Conservation (phyloP, 2,329 filamentous ascomycete genomes). For the Atkinsonella texensis region DNA sequence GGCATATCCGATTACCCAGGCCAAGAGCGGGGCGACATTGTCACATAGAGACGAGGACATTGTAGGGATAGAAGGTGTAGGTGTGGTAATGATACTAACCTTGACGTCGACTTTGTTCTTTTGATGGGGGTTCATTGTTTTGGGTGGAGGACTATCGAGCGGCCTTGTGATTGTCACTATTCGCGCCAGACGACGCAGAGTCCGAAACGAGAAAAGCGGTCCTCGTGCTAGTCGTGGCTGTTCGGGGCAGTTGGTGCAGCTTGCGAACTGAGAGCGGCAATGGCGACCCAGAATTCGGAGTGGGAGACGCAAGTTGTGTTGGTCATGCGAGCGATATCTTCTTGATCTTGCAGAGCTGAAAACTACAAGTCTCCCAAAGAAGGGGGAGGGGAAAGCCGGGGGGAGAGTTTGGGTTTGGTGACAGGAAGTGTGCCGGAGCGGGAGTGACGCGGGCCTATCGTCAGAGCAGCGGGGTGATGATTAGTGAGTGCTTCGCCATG, state of each 20-base stretch:
- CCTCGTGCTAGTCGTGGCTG: neutral
- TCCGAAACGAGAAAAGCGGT: neutral
- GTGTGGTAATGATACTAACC: conserved; percentile 47
- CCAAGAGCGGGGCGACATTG: neutral
- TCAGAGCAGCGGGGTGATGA: too few relatives aligned
- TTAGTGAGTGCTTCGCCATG: too few relatives aligned
- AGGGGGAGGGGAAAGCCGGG: too few relatives aligned
- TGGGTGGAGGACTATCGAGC: neutral
- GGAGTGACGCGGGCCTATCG: too few relatives aligned
- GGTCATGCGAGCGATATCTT: neutral
- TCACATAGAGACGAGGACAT: neutral
- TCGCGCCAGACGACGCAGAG: neutral
- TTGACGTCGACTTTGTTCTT: conserved; percentile 97
- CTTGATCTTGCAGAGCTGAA: neutral
- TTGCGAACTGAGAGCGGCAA: neutral
- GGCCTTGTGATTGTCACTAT: neutral
- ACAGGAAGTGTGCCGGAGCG: too few relatives aligned
- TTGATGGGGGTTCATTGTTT: conserved; percentile 83
- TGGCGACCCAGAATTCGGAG: neutral
- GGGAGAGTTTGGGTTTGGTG: too few relatives aligned
- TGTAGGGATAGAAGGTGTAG: neutral
- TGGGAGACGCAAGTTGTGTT: neutral
- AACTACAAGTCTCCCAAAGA: too few relatives aligned
- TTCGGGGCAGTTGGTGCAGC: neutral
- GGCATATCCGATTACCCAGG: neutral